Base-by-base conservation (phyloP, 768 basidiomycete genomes). In the Pholiota molesta region DNA sequence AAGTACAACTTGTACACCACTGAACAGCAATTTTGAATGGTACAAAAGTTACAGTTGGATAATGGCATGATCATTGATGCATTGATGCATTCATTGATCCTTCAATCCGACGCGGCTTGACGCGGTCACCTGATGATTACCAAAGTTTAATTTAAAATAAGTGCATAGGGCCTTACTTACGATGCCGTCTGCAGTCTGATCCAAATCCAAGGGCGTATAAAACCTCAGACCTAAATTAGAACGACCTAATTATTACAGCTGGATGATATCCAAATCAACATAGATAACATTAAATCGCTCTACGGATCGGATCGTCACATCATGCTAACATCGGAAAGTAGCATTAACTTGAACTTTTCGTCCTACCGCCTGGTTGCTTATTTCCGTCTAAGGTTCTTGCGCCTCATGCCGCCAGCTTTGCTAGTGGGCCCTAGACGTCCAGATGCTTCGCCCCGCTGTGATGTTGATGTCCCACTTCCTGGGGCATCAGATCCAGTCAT, bases 381-480 rank as follows among this genome's bases (percentile, higher is more conserved):
- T 71, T 85, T 81, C 71, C 78, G 84, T 73, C 74, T 82, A 19
- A 80, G 77, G 7, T 74, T 80, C 71, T 87, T 88, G 64, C 89
- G 83, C 71, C 90, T 81, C 70, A 83, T 86, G 11, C 88, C 88
- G 0, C 87, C 89, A 7, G 83, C 82, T 68, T 81, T 89, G 49
- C 74, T 72, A 21, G 82, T 78, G 11, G 84, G 79, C 5, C 69
- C 73, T 8, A 69, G 71, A 54, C 75, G 73, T 21, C 69, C 71
- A 37, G 67, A 68, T 62, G 72, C 74, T 6, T 68, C 72, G 13
- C 68, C 75, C 45, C 74, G 73, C 61, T 65, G 75, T 40, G 78
- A 77, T 11, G 77, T 81, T 29, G 71, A 73, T 10, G 73, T 73
- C 7, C 79, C 82, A 59, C 78, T 79, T 28, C 73, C 78, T 28